Evolutionary conservation across 164 flowering plant species (phyloP), one percentile per base, ranked within the genome.

Genomic region (Liquidambar formosana): DNA sequence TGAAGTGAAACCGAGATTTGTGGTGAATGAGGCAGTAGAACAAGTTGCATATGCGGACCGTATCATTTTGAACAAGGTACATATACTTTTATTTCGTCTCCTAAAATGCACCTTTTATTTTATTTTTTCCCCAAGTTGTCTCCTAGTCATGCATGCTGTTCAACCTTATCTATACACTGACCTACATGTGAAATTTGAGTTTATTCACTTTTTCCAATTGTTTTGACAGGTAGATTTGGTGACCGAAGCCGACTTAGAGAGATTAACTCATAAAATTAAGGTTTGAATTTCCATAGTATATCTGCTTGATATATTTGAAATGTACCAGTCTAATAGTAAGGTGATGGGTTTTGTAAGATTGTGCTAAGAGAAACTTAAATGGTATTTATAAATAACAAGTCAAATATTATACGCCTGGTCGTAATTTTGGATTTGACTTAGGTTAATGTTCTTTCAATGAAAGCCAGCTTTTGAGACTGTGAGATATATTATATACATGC

Each of bases 31-130:
- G 77, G 97, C 98, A 6, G 89, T 91, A 41, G 99, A 95, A 72
- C 99, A 95, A 81, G 85, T 95, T 76, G 99, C 99, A 48, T 93
- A 91, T 86, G 99, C 99, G 22, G 99, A 95, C 54, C 93, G 99
- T 21, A 89, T 94, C 28, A 89, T 95, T 72, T 57, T 95, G 73
- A 95, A 95, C 82, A 95, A 95, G 90, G 99, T 90, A 21, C n/a
- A n/a, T n/a, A n/a, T 52, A 51, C 15, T 66, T 61, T 38, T 8
- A 12, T 33, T 51, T 44, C 11, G 25, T 63, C 53, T 14, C 54
- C n/a, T 49, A 8, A 11, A 69, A 57, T 4, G 44, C 27, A 33
- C 12, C 56, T 26, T 23, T 23, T 22, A 68, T 46, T 43, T 16
- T 25, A 0, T 33, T n/a, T n/a, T n/a, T n/a, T n/a, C n/a, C n/a